A percentile compares a stretch with the other conserved stretches of the same genome.
These are phyloP conservation scores for Akebia trifoliata DNA, from an alignment of 164 flowering plant genomes.

Conservation along the genomic window DNA sequence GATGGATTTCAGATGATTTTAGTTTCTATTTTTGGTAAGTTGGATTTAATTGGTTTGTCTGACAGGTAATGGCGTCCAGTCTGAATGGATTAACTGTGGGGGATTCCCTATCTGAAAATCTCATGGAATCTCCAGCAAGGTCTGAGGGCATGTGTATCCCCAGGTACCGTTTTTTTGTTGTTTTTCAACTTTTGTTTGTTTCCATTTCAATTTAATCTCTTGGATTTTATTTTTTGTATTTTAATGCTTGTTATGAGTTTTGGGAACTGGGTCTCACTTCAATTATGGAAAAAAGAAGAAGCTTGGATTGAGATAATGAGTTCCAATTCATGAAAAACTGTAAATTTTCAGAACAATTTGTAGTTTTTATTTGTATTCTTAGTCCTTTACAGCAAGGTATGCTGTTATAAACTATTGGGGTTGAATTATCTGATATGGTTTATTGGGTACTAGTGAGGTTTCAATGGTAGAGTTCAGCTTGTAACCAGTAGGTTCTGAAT, in stretches of 20 bases:
- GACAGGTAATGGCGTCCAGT: conserved; percentile 94
- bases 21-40: background rate
- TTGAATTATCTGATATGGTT: too few species aligned
- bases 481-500: too few species aligned
- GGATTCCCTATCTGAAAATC: conserved; percentile 59
- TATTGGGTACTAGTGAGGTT: too few species aligned
- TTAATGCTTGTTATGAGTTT: background rate
- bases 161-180: conserved; percentile 23
- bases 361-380: too few species aligned
- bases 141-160: conserved; percentile 41
- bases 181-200: background rate
- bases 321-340: too few species aligned
- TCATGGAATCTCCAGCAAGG: conserved; percentile 69
- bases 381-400: too few species aligned
- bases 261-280: too few species aligned
- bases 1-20: background rate
- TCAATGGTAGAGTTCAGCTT: too few species aligned
- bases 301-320: too few species aligned
- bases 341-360: too few species aligned
- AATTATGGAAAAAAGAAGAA: too few species aligned
- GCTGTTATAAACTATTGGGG: too few species aligned
- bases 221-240: background rate
- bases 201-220: background rate
- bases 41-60: background rate
- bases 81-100: conserved; percentile 89